These are phyloP conservation scores for Amanita phalloides DNA, from an alignment of 768 basidiomycete genomes.

Conservation along the genomic window DNA sequence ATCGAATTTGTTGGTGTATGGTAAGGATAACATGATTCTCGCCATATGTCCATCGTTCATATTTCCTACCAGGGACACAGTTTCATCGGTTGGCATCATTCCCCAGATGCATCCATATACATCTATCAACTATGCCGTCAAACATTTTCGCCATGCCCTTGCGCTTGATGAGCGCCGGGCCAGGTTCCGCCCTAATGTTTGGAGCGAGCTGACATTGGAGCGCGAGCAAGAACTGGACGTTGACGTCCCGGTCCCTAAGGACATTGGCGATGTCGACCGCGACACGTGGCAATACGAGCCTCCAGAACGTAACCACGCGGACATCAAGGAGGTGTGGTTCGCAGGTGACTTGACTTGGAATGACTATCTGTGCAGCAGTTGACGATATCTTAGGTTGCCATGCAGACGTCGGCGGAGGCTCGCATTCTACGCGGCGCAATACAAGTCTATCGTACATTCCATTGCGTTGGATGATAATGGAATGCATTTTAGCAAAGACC, in stretches of 20 bases:
- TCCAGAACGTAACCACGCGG: slow-evolving; percentile 11
- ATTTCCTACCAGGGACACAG: slow-evolving; percentile 12
- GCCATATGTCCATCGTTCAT: neutral
- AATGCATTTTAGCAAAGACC: slow-evolving; percentile 12
- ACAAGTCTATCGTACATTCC: slow-evolving; percentile 16
- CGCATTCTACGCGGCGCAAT: slow-evolving; percentile 10
- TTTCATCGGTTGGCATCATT: slow-evolving; percentile 16
- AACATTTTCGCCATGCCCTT: slow-evolving; percentile 14
- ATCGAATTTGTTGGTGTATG: slow-evolving; percentile 25
- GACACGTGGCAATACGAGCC: slow-evolving; percentile 13
- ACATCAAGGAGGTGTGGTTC: slow-evolving; percentile 17
- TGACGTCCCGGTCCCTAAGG: slow-evolving; percentile 8
- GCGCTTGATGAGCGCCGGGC: slow-evolving; percentile 16
- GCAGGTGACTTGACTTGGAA: slow-evolving; percentile 8
- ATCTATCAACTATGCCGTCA: slow-evolving; percentile 14
- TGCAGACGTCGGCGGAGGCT: slow-evolving; percentile 17
- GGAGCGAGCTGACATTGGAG: slow-evolving; percentile 12
- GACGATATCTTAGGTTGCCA: slow-evolving; percentile 11
- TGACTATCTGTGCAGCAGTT: neutral
- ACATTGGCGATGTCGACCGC: neutral
- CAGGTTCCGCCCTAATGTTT: slow-evolving; percentile 14
- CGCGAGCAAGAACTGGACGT: slow-evolving; percentile 16
- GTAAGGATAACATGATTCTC: slow-evolving; percentile 10
- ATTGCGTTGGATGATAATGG: slow-evolving; percentile 20
- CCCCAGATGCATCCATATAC: slow-evolving; percentile 14